phyloP scores from a whole-genome alignment of 139 green algal genomes.

The Chlamydomonas asymmetrica region DNA sequence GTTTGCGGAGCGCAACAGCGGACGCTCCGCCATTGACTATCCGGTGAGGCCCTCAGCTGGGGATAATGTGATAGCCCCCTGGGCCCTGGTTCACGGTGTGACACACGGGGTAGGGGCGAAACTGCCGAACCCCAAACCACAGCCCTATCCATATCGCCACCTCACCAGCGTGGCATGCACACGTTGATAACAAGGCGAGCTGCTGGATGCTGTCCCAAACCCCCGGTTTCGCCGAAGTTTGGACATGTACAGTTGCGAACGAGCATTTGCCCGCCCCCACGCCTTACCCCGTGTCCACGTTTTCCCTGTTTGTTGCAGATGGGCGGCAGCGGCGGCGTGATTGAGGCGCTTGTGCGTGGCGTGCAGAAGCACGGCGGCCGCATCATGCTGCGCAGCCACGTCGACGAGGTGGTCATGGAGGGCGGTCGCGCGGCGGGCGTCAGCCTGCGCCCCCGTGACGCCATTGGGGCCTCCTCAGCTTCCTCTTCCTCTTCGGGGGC shows the following conservation, averaged over 20 bases:
- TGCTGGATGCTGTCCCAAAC: background rate
- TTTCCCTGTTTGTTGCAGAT: constrained; percentile 38
- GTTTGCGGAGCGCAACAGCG: constrained; percentile 74
- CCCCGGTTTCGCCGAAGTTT: background rate
- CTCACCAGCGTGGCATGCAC: no score
- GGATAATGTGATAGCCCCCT: no score
- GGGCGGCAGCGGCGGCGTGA: constrained; percentile 64
- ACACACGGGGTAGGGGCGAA: no score
- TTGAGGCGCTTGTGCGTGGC: constrained; percentile 75
- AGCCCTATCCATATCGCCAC: no score
- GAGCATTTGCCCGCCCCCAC: background rate
- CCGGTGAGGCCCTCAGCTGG: no score
- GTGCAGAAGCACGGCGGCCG: constrained; percentile 74
- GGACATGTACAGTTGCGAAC: background rate
- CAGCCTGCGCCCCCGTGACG: constrained; percentile 19
- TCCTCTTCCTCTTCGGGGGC: no score
- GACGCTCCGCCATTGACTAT: constrained; percentile 62
- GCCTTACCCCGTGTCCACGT: background rate
- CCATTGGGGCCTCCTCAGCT: no score
- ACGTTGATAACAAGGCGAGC: no score
- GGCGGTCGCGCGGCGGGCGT: constrained; percentile 64
- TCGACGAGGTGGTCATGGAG: constrained; percentile 71
- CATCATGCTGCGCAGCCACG: constrained; percentile 64
- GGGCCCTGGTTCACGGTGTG: no score
- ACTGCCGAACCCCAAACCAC: no score